Percentiles rank a stretch among this genome's conserved stretches.
Conservation (phyloP, 257 asterid genomes). For the Galeopsis tetrahit region DNA sequence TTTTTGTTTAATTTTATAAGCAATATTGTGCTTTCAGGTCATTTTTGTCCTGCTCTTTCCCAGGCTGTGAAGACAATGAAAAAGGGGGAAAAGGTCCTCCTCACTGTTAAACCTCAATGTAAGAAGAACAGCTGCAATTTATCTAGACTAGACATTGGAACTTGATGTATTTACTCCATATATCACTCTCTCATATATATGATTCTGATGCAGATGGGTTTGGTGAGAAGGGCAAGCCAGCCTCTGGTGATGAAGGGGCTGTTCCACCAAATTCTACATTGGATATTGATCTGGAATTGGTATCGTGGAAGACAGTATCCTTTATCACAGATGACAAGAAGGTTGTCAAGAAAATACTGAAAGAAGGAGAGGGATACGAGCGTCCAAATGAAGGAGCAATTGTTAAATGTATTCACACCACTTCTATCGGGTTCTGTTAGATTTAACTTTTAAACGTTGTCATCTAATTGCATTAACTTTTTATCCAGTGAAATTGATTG, state of each 20-base stretch:
- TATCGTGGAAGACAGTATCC: constrained; percentile 69
- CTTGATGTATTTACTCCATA: neutral
- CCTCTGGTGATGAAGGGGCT: constrained; percentile 50
- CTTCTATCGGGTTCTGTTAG: neutral
- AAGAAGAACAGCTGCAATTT: constrained; percentile 28
- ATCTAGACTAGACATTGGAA: neutral
- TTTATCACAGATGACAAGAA: constrained; percentile 68
- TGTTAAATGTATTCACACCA: constrained; percentile 53
- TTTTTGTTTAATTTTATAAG: neutral
- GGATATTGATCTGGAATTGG: constrained; percentile 53
- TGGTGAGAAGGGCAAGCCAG: constrained; percentile 70
- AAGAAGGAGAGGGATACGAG: constrained; percentile 74
- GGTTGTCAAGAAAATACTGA: constrained; percentile 63
- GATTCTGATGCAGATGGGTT: constrained; percentile 52
- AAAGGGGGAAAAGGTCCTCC: constrained; percentile 61
- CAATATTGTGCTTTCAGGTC: constrained; percentile 37
- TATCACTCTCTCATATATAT: neutral
- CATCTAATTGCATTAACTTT: neutral
- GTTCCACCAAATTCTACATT: constrained; percentile 64
- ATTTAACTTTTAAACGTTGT: neutral
- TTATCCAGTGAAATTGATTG: constrained; percentile 63
- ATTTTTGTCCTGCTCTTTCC: constrained; percentile 65
- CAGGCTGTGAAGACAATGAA: constrained; percentile 70
- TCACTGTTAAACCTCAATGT: constrained; percentile 70
- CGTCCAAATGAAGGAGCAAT: constrained; percentile 73